Evolutionary conservation across 768 basidiomycete genomes (phyloP).

Genomic region (Termitomyces sp.): DNA sequence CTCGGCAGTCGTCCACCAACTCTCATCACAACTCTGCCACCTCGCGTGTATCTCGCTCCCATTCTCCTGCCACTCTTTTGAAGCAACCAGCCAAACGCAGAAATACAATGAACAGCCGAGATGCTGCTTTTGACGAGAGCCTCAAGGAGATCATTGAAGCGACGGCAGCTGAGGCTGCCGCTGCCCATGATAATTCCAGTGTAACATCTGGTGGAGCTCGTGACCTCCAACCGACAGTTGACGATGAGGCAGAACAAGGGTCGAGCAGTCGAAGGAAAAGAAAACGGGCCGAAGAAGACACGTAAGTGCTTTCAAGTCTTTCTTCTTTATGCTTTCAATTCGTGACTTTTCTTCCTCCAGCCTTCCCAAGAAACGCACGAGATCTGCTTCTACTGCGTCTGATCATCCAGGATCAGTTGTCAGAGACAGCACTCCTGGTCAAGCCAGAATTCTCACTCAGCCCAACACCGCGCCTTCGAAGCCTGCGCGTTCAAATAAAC

Average conservation of each 20-base stretch:
- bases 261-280: constrained; percentile 58
- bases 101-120: constrained; percentile 97
- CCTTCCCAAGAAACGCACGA: constrained; percentile 63
- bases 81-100: constrained; percentile 80
- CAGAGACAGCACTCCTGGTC: constrained; percentile 40
- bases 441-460: constrained; percentile 25
- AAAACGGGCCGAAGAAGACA: constrained; percentile 72
- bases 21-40: constrained; percentile 53
- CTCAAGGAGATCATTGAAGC: constrained; percentile 73
- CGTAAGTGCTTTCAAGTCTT: constrained; percentile 40
- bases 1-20: constrained; percentile 61
- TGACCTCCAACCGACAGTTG: constrained; percentile 34
- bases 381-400: constrained; percentile 71
- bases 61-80: constrained; percentile 56
- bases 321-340: neutral
- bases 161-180: constrained; percentile 68
- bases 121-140: constrained; percentile 90
- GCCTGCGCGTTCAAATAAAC: constrained; percentile 35
- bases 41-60: constrained; percentile 70
- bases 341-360: constrained; percentile 23
- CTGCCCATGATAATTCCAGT: constrained; percentile 38
- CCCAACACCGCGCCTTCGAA: constrained; percentile 29
- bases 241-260: constrained; percentile 44
- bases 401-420: constrained; percentile 44
- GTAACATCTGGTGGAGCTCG: constrained; percentile 31